Evolutionary conservation across 768 basidiomycete genomes (phyloP), one percentile per base, ranked within the genome.

Genomic region (Rhodotorula kratochvilovae): DNA sequence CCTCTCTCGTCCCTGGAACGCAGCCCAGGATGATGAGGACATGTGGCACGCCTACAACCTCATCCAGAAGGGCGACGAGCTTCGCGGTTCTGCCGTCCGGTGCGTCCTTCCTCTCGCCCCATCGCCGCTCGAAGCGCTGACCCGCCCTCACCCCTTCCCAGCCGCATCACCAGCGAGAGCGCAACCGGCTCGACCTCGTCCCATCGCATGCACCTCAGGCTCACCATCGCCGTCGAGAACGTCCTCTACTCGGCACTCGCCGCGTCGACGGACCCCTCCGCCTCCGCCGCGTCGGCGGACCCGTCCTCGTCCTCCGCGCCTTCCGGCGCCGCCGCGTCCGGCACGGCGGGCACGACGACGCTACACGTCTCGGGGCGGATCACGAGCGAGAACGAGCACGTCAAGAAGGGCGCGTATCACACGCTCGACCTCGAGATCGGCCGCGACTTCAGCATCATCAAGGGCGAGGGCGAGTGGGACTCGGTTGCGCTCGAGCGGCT

Each of bases 11-110:
- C 29, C 21, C 45, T 31, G n/a, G n/a, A n/a, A n/a, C n/a, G n/a
- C 70, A 76, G 64, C 95, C 10, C 93, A 99, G 80, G 94, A 98
- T 76, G 92, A 97, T 77, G 96, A 99, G 81, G 96, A 99, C 80
- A 96, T 99, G 90, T 99, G 95, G 94, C 96, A 99, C 84, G 84
- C 97, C 39, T 99, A 98, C 81, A 98, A 99, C 82, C 84, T 99
- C 66, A 96, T 99, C 65, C 87, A 90, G 74, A 84, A 72, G 68
- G 70, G 70, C 10, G 74, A 75, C 55, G 61, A 69, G 35, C 59
- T 75, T 4, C 33, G 73, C 12, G 73, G 59, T 1, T 68, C 69
- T 2, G 73, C 73, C 39, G 73, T 74, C 29, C 46, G 73, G 73
- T 71, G 27, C 35, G 66, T 61, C 31, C 1, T 5, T 43, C 35